Evolutionary conservation across 495 filamentous ascomycete species (phyloP).

Genomic region (Aspergillus baeticus): DNA sequence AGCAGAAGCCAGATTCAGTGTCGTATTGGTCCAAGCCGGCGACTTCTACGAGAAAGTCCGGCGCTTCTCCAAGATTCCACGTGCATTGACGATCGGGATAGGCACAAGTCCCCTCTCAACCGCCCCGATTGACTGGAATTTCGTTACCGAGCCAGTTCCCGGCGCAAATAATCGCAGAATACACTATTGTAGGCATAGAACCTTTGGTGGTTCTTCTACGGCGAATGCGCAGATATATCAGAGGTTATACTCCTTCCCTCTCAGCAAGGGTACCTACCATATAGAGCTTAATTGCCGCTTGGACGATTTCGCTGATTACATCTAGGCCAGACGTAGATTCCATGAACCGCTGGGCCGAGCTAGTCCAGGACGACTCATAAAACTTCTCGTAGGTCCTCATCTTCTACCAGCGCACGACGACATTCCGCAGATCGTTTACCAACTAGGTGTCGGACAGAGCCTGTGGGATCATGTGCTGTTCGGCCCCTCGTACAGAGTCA

Average conservation of each 20-base stretch:
- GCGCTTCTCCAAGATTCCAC: conserved; percentile 47
- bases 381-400: conserved; percentile 24
- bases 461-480: too few species aligned
- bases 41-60: conserved; percentile 51
- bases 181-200: conserved; percentile 54
- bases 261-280: conserved; percentile 30
- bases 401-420: too few species aligned
- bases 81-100: conserved; percentile 26
- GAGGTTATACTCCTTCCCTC: background rate
- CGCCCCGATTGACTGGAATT: conserved; percentile 50
- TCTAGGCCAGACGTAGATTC: too few species aligned
- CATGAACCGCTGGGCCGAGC: too few species aligned
- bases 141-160: conserved; percentile 28
- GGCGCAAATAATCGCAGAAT: conserved; percentile 36
- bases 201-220: conserved; percentile 16
- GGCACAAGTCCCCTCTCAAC: conserved; percentile 29
- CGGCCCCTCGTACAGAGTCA: conserved; percentile 42
- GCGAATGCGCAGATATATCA: conserved; percentile 31
- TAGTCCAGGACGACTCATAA: conserved; percentile 43
- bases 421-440: conserved; percentile 39
- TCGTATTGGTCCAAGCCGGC: conserved; percentile 59
- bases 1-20: conserved; percentile 31
- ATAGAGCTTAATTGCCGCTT: conserved; percentile 24
- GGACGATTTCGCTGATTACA: too few species aligned
- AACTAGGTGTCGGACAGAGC: conserved; percentile 54